These are phyloP conservation scores for Starmerella sp. DNA, from an alignment of 805 yeast species.

Conservation along the genomic window DNA sequence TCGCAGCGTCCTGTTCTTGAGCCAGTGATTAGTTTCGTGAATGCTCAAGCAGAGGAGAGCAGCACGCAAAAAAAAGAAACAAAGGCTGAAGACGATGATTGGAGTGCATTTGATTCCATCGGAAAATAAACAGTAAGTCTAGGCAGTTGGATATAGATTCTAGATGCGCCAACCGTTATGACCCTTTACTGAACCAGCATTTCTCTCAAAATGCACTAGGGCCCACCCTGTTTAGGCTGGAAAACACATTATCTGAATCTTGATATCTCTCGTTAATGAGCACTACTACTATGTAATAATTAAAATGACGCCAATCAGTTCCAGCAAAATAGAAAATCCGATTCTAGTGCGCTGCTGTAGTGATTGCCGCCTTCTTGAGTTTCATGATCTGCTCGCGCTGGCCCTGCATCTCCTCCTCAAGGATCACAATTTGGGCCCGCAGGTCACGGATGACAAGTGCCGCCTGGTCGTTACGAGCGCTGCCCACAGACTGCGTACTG, in stretches of 20 bases:
- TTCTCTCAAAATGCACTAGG: neutral
- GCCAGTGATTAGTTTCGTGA: constrained; percentile 26
- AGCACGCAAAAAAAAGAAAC: constrained; percentile 4
- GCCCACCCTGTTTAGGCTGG: neutral
- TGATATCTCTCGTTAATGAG: neutral
- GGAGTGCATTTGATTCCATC: constrained; percentile 32
- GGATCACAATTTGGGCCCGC: constrained; percentile 71
- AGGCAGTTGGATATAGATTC: too few species aligned
- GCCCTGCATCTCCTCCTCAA: constrained; percentile 75
- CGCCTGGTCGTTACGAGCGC: constrained; percentile 39
- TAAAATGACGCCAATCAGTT: neutral
- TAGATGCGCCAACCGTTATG: too few species aligned
- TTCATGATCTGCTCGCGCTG: constrained; percentile 30
- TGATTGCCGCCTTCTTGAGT: constrained; percentile 27
- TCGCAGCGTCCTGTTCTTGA: constrained; percentile 51
- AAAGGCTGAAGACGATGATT: constrained; percentile 22
- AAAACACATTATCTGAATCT: neutral
- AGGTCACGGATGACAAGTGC: constrained; percentile 68
- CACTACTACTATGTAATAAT: neutral
- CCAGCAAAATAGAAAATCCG: neutral
- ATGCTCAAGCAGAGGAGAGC: neutral
- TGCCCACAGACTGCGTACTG: constrained; percentile 25
- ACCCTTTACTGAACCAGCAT: neutral
- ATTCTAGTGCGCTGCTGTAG: neutral
- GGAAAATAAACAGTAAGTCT: constrained; percentile 20